These are phyloP conservation scores for Trypanosoma avium DNA, from an alignment of 208 protist genomes.

Conservation along the genomic window DNA sequence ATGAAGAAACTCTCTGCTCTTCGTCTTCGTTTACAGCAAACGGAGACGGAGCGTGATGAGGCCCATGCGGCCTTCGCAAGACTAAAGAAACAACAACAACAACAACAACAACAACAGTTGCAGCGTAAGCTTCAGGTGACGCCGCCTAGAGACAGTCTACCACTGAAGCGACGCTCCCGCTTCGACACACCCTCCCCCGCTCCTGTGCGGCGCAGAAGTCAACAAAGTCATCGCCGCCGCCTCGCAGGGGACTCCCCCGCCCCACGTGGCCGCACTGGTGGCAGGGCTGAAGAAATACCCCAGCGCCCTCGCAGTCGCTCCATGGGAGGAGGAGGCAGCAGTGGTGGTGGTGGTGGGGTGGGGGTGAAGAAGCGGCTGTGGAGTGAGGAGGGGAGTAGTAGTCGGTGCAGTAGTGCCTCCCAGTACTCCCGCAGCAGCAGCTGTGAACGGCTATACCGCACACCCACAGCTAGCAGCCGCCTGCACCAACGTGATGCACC, in stretches of 20 bases:
- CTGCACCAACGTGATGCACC: slow-evolving; percentile 27
- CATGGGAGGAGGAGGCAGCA: slow-evolving; percentile 17
- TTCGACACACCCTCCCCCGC: slow-evolving; percentile 33
- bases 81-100: slow-evolving; percentile 6
- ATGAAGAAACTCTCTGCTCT: slow-evolving; percentile 45
- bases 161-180: slow-evolving; percentile 19
- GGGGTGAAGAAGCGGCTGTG: slow-evolving; percentile 32
- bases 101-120: neutral
- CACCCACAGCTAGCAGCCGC: slow-evolving; percentile 65
- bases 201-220: neutral
- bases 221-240: neutral
- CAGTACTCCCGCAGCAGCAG: slow-evolving; percentile 20
- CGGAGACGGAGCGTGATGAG: slow-evolving; percentile 40
- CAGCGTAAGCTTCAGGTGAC: no score
- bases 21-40: slow-evolving; percentile 41
- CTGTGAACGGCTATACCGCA: slow-evolving; percentile 68
- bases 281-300: slow-evolving; percentile 23
- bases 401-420: slow-evolving; percentile 14
- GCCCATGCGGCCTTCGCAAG: slow-evolving; percentile 30
- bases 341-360: slow-evolving; percentile 19
- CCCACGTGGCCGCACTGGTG: slow-evolving; percentile 49
- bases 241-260: slow-evolving; percentile 50
- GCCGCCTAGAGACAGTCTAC: no score
- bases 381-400: slow-evolving; percentile 20
- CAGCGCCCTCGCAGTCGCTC: slow-evolving; percentile 6